phyloP scores from a whole-genome alignment of 2,329 filamentous ascomycete genomes.

The Xylaria sp. region DNA sequence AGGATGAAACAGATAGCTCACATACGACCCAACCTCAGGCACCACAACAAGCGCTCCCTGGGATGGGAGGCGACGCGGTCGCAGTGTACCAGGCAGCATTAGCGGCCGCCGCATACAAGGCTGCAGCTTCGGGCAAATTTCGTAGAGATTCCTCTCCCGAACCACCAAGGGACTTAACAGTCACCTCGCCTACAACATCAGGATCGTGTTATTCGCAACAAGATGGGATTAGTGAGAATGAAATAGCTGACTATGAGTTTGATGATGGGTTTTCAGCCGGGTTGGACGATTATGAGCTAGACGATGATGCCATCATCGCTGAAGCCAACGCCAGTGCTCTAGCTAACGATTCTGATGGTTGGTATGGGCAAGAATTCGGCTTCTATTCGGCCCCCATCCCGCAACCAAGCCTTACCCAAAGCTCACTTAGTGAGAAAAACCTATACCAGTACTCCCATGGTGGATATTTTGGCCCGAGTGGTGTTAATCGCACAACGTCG shows the following conservation, averaged over 20 bases:
- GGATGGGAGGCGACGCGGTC: constrained; percentile 43
- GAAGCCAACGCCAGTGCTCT: constrained; percentile 94
- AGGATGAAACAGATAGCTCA: constrained; percentile 29
- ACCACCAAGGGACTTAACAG: constrained; percentile 50
- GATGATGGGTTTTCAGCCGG: constrained; percentile 66
- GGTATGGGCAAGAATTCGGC: constrained; percentile 96
- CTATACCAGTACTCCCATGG: constrained; percentile 76
- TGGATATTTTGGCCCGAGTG: constrained; percentile 87
- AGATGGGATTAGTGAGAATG: constrained; percentile 41
- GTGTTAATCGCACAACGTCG: constrained; percentile 75
- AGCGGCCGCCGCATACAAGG: constrained; percentile 81
- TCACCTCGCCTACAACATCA: constrained; percentile 52
- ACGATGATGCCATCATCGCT: constrained; percentile 91
- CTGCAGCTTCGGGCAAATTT: constrained; percentile 81
- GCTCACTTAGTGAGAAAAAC: constrained; percentile 51
- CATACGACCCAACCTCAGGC: constrained; percentile 37
- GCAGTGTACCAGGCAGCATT: constrained; percentile 86
- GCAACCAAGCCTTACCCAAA: constrained; percentile 45
- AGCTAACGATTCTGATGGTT: constrained; percentile 90
- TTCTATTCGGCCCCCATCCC: constrained; percentile 79
- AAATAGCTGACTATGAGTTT: constrained; percentile 57
- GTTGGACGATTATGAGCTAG: constrained; percentile 73
- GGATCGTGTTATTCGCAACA: constrained; percentile 44
- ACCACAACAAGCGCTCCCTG: constrained; percentile 32
- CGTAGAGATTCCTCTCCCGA: constrained; percentile 65